Evolutionary conservation across 768 basidiomycete species (phyloP), one percentile per base, ranked within the genome.

Genomic region (Suillus spraguei): DNA sequence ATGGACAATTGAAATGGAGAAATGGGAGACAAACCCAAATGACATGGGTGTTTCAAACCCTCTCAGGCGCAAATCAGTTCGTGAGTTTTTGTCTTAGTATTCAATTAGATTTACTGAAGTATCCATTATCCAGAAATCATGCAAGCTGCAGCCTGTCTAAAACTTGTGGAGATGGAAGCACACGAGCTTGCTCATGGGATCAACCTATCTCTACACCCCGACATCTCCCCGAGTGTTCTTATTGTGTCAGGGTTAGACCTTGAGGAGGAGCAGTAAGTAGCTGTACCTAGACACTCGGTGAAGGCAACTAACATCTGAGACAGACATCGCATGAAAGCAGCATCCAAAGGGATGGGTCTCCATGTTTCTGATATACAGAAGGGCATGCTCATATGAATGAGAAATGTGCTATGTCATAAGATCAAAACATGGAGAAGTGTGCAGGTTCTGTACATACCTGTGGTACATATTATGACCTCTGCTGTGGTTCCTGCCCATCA

Each of bases 211-310:
- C 59, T 65, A 24, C 56, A 56, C 38, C 46, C 60, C 2, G 63
- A 68, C 44, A 64, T 63, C 38, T 60, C 64, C 14, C 44, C 44
- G 41, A 49, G 52, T 4, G 55, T 65, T 32, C 60, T 65, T 28
- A 53, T 69, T 10, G 28, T 46, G 7, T 60, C 62, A 35, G 67
- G 68, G 4, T 32, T 70, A 3, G 59, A 70, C 59, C 59, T 69
- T 6, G 66, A 70, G 54, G 66, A 63, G 38, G 44, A 64, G 11
- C 66, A 70, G 69, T 62, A 54, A 62, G 61, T 62, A 20, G 5
- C 24, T 46, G 2, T 47, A 47, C 22, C 46, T 47, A 47, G 13
- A 47, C 14, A 47, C 46, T 22, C 24, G 22, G 5, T 0, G 22
- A 24, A 47, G 46, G 2, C 58, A 59, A 42, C 38, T 42, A 47